Evolutionary conservation across 768 basidiomycete species (phyloP).

Genomic region (Podaxis carcinomalis): DNA sequence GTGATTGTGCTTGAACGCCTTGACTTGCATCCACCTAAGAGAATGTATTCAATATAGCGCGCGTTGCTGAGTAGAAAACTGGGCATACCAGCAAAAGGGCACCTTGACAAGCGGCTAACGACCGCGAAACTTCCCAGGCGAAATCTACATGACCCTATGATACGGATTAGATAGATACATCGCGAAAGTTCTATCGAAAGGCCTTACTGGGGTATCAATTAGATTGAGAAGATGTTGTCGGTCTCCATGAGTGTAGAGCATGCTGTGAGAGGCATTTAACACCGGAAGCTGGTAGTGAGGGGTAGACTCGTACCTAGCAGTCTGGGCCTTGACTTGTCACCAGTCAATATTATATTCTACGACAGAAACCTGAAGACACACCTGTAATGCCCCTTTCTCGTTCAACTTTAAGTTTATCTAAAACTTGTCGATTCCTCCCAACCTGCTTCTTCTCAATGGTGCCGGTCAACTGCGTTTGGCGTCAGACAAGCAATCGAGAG

Average conservation of each 20-base stretch:
- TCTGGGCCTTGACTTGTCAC: slow-evolving; percentile 85
- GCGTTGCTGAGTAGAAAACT: not conserved
- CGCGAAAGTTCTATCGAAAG: not conserved
- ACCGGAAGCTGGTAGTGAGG: not conserved
- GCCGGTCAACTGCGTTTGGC: slow-evolving; percentile 65
- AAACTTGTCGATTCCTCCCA: slow-evolving; percentile 76
- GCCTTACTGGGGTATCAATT: slow-evolving; percentile 87
- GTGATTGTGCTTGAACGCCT: slow-evolving; percentile 96
- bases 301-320: slow-evolving; percentile 57
- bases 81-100: slow-evolving; percentile 54
- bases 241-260: slow-evolving; percentile 64
- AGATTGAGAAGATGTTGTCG: slow-evolving; percentile 78
- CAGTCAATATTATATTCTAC: slow-evolving; percentile 4
- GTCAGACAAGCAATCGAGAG: slow-evolving; percentile 9
- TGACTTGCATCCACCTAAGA: slow-evolving; percentile 92
- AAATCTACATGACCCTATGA: slow-evolving; percentile 94
- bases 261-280: slow-evolving; percentile 39
- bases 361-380: slow-evolving; percentile 23
- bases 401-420: slow-evolving; percentile 96
- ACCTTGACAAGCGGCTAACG: slow-evolving; percentile 90
- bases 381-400: slow-evolving; percentile 95
- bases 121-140: slow-evolving; percentile 93
- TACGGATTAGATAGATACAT: not conserved
- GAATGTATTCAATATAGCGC: slow-evolving; percentile 1
- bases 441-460: slow-evolving; percentile 68